A percentile compares a stretch with the other conserved stretches of the same genome.
These are phyloP conservation scores for Mycosarcoma maydis DNA, from an alignment of 1,284 basidiomycete genomes.

Conservation along the genomic window DNA sequence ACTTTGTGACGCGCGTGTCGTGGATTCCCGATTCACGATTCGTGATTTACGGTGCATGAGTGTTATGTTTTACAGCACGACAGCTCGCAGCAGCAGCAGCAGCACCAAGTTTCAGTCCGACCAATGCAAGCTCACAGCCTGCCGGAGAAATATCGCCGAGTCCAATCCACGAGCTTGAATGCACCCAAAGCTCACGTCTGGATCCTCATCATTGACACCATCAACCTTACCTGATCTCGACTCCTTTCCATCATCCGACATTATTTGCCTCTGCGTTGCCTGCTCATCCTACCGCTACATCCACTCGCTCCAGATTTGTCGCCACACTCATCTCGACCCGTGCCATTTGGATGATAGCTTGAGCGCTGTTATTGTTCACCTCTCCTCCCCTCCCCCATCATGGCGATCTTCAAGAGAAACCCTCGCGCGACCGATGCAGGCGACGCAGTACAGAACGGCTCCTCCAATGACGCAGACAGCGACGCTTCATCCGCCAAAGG, in stretches of 20 bases:
- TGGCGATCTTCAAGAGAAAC: slow-evolving; percentile 53
- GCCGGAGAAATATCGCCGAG: slow-evolving; percentile 12
- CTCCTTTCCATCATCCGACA: background rate
- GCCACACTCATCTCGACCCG: background rate
- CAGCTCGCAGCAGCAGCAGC: background rate
- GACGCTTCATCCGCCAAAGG: slow-evolving; percentile 41
- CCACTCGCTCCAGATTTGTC: no score
- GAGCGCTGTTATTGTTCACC: background rate
- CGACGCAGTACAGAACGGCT: slow-evolving; percentile 21
- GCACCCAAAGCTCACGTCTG: no score
- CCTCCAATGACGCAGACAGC: slow-evolving; percentile 40
- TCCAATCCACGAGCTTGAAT: background rate
- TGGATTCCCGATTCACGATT: no score
- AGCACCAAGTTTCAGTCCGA: no score
- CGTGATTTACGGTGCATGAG: background rate
- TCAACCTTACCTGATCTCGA: background rate
- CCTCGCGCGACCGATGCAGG: slow-evolving; percentile 46
- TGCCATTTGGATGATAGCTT: background rate
- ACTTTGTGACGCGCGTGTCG: no score
- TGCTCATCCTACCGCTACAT: no score
- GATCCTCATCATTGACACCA: no score
- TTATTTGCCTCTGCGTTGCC: no score
- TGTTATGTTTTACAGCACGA: background rate
- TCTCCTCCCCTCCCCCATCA: slow-evolving; percentile 7
- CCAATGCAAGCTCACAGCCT: slow-evolving; percentile 1